Evolutionary conservation across 1,139 yeast species (phyloP).

Genomic region (Candida sanyaensis): DNA sequence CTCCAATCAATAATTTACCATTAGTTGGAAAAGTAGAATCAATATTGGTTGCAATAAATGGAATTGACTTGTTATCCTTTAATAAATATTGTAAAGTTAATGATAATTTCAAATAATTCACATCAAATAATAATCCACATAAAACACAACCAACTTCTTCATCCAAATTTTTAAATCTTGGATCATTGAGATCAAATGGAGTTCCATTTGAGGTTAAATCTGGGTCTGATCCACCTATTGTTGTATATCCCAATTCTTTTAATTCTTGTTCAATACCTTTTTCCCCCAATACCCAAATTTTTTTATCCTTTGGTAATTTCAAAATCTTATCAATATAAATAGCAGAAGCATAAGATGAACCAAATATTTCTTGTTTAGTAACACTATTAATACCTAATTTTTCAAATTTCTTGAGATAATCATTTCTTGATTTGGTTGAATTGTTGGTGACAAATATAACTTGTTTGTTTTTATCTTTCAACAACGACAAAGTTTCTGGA

Average conservation of each 20-base stretch:
- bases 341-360: constrained; percentile 91
- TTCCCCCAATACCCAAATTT: constrained; percentile 51
- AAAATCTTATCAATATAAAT: constrained; percentile 78
- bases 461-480: constrained; percentile 49
- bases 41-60: constrained; percentile 91
- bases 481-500: constrained; percentile 37
- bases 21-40: constrained; percentile 93
- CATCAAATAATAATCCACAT: constrained; percentile 76
- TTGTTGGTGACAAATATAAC: constrained; percentile 92
- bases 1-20: constrained; percentile 87
- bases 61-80: constrained; percentile 58
- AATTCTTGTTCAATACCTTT: constrained; percentile 47
- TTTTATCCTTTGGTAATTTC: constrained; percentile 61
- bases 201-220: constrained; percentile 30
- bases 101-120: constrained; percentile 82
- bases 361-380: constrained; percentile 75
- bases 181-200: constrained; percentile 35
- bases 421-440: constrained; percentile 83
- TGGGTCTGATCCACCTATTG: constrained; percentile 46
- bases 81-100: constrained; percentile 77
- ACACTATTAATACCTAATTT: constrained; percentile 69
- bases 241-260: constrained; percentile 41
- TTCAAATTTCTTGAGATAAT: constrained; percentile 74
- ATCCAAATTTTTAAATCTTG: constrained; percentile 52
- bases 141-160: constrained; percentile 82